phyloP scores from a whole-genome alignment of 805 yeast genomes.

The Candida arabinofermentans region DNA sequence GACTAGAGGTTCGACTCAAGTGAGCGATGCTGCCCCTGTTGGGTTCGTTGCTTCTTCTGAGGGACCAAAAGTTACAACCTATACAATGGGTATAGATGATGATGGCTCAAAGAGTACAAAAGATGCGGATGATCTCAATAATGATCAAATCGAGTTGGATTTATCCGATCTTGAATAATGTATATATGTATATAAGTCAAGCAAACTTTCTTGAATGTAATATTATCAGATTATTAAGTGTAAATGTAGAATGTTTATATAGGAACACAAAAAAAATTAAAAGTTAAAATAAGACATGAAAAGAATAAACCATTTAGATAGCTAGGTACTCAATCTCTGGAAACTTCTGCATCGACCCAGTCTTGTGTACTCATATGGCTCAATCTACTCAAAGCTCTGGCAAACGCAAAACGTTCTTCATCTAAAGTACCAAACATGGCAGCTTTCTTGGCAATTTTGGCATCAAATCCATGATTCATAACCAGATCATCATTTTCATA shows the following conservation, averaged over 20 bases:
- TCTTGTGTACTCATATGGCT: slow-evolving; percentile 92
- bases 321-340: not conserved
- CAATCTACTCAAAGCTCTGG: slow-evolving; percentile 86
- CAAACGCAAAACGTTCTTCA: slow-evolving; percentile 95
- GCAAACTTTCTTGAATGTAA: not conserved
- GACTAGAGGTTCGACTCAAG: too few relatives aligned
- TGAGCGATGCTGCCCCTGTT: too few relatives aligned
- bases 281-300: not conserved
- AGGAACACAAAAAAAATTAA: not conserved
- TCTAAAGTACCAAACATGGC: slow-evolving; percentile 75
- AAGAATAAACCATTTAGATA: not conserved
- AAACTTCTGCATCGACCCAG: slow-evolving; percentile 61
- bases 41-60: slow-evolving; percentile 45
- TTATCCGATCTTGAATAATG: slow-evolving; percentile 25
- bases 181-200: slow-evolving; percentile 2
- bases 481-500: slow-evolving; percentile 58
- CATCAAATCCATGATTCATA: slow-evolving; percentile 72
- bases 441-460: slow-evolving; percentile 65
- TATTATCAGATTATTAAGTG: not conserved
- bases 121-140: slow-evolving; percentile 32
- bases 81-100: slow-evolving; percentile 12
- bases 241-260: not conserved
- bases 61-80: slow-evolving; percentile 33
- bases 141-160: slow-evolving; percentile 61
- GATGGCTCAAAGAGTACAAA: slow-evolving; percentile 1